Evolutionary conservation across 768 basidiomycete species (phyloP).

Genomic region (Ramaria sp.): DNA sequence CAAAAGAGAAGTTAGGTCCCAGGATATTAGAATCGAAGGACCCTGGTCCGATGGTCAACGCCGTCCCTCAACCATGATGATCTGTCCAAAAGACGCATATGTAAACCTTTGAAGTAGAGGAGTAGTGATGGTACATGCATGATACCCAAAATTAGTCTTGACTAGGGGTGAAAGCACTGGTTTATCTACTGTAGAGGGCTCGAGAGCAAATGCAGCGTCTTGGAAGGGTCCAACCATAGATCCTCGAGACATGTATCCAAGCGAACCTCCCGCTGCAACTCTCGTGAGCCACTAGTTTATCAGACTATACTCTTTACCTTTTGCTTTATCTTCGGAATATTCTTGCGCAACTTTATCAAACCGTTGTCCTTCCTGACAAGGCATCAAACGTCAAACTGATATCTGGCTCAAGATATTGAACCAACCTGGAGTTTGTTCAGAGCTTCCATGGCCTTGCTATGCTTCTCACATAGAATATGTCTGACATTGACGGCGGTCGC

Average conservation of each 20-base stretch:
- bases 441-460: constrained; percentile 6
- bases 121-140: constrained; percentile 19
- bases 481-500: constrained; percentile 79
- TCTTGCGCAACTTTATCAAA: constrained; percentile 88
- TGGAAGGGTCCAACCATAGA: constrained; percentile 79
- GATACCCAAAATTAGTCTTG: constrained; percentile 79
- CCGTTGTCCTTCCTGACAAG: constrained; percentile 54
- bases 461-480: constrained; percentile 84
- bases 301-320: constrained; percentile 34
- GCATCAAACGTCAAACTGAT: neutral
- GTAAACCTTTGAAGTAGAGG: neutral
- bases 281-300: neutral
- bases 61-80: constrained; percentile 86
- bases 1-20: no score
- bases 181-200: constrained; percentile 73
- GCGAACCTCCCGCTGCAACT: constrained; percentile 61
- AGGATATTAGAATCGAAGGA: neutral
- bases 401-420: neutral
- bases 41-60: constrained; percentile 26
- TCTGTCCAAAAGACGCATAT: constrained; percentile 14
- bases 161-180: constrained; percentile 62
- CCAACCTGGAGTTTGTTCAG: neutral
- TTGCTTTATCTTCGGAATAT: constrained; percentile 87
- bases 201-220: constrained; percentile 76
- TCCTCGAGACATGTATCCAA: constrained; percentile 81